Percentiles rank a stretch among this genome's conserved stretches.
phyloP scores from a whole-genome alignment of 176 grass and related monocot species.

The Triticum dicoccoides region DNA sequence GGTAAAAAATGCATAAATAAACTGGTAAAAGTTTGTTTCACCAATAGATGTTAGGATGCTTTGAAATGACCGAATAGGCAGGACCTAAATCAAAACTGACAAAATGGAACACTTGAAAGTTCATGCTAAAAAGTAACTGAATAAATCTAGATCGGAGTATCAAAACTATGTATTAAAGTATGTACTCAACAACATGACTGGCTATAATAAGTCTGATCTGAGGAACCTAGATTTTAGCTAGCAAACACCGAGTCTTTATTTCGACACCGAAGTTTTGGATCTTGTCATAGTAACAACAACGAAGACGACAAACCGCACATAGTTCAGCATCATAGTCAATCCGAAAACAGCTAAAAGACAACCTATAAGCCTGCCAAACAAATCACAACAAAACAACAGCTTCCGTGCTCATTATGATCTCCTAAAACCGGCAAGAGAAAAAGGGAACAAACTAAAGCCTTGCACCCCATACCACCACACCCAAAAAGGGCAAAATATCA shows the following conservation, averaged over 20 bases:
- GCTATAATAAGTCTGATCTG: not conserved
- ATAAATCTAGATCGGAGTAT: not conserved
- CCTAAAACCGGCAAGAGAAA: slow-evolving; percentile 8
- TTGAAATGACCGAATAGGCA: not conserved
- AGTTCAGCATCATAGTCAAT: not conserved
- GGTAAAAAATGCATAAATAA: not conserved
- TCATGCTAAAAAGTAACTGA: not conserved
- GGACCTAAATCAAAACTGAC: not conserved
- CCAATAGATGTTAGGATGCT: not conserved
- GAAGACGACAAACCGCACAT: not conserved
- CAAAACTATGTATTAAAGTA: not conserved
- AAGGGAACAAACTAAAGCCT: not conserved
- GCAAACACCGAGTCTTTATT: slow-evolving; percentile 2
- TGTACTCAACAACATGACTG: not conserved
- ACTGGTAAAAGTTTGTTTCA: not conserved
- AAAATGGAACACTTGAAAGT: not conserved
- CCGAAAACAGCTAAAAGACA: slow-evolving; percentile 32
- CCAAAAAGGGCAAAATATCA: not conserved
- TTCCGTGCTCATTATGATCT: slow-evolving; percentile 15
- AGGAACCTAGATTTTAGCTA: not conserved
- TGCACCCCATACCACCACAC: not conserved
- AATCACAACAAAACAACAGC: slow-evolving; percentile 29
- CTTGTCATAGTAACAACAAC: not conserved
- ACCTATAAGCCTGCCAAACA: slow-evolving; percentile 18
- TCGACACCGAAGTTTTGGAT: slow-evolving; percentile 7